These are phyloP conservation scores for Eucommia ulmoides DNA, from an alignment of 257 asterid genomes.

Conservation along the genomic window DNA sequence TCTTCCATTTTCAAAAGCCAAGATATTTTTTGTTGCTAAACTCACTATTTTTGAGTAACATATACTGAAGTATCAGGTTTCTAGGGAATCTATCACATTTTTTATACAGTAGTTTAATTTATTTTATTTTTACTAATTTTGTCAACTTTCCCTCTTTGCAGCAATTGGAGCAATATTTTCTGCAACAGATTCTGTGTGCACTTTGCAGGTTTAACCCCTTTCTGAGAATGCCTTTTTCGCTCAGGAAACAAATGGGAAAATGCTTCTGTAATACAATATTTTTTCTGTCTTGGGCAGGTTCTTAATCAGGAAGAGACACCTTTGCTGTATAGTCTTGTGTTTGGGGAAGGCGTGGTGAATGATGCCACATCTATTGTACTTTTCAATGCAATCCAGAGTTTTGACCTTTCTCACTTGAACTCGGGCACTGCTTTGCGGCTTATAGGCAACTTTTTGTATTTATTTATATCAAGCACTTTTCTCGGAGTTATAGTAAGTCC, in stretches of 20 bases:
- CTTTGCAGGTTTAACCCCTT: constrained; percentile 42
- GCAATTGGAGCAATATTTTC: constrained; percentile 82
- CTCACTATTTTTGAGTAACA: background rate
- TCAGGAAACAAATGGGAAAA: background rate
- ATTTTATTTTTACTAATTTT: constrained; percentile 1
- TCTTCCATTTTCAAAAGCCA: background rate
- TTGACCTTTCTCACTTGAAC: constrained; percentile 40
- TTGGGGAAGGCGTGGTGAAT: constrained; percentile 83
- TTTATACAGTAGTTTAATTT: background rate
- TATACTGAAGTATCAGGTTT: background rate
- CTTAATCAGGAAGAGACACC: constrained; percentile 73
- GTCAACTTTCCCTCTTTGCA: constrained; percentile 11
- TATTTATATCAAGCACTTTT: constrained; percentile 56
- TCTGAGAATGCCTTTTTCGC: background rate
- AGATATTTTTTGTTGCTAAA: background rate
- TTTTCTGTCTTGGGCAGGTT: constrained; percentile 31
- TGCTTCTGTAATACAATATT: background rate
- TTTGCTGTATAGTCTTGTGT: constrained; percentile 56
- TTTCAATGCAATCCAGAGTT: constrained; percentile 65
- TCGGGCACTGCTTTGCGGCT: constrained; percentile 23
- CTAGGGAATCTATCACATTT: background rate
- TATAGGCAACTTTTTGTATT: constrained; percentile 33
- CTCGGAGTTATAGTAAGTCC: constrained; percentile 53
- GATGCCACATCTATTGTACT: constrained; percentile 82
- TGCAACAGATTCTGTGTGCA: constrained; percentile 86